Base-by-base conservation (phyloP, 2,329 filamentous ascomycete genomes). In the Hyphodiscus sp. region DNA sequence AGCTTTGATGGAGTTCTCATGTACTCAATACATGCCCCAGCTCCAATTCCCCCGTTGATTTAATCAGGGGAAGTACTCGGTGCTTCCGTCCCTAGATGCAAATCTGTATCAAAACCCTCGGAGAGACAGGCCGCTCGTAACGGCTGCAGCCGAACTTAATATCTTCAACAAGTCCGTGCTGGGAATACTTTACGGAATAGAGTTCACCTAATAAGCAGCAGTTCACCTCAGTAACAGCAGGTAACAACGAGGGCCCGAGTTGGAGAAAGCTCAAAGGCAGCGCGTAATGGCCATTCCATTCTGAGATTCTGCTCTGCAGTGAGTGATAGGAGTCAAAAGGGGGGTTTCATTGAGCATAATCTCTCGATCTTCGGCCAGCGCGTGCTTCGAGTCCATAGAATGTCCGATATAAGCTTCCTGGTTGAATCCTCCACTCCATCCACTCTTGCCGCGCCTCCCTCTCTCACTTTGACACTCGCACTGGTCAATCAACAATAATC, bases 11-110 rank as follows among this genome's bases (percentile, higher is more conserved):
- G 33, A 38, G n/a, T 38, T 38, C 13, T 38, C 33, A 57, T 62
- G 57, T 56, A 63, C 49, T 43, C 26, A 41, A 38, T 57, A 57
- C 60, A 57, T 58, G 55, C 52, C 58, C 11, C 52, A 4, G 23
- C 23, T 26, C 23, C 23, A 26, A 26, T 51, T 53, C 57, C 52
- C n/a, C 58, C 52, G 54, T 50, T 51, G 47, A 49, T 26, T 54
- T 54, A 60, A 59, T 61, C 56, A 60, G 64, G 63, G 63, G 63
- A 62, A 53, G 45, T 47, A 47, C 33, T 20, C 58, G 47, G 29
- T 63, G 57, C 63, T 60, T 64, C 64, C 64, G 64, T 52, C 59
- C 59, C 61, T 58, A 60, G 58, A 62, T 63, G 50, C 52, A 47
- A 51, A 51, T 50, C 54, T 44, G 46, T 45, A 19, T 47, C 45